Conservation (phyloP, 2,329 filamentous ascomycete species). For the Diaporthe sp. region DNA sequence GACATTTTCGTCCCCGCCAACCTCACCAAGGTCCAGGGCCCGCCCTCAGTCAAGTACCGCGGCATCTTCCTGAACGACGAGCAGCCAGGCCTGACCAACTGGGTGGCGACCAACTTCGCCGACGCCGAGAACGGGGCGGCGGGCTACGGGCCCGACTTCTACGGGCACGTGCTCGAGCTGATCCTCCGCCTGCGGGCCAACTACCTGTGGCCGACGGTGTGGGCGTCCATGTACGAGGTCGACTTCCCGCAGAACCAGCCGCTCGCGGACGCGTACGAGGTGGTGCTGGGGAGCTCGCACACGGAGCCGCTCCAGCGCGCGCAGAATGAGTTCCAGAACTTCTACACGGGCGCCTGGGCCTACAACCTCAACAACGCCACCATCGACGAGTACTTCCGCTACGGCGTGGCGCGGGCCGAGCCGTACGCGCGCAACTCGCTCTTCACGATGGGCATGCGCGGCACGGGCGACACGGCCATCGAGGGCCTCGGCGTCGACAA, state of each 20-base stretch:
- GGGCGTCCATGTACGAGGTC: slow-evolving; percentile 79
- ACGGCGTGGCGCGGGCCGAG: slow-evolving; percentile 75
- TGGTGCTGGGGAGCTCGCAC: slow-evolving; percentile 80
- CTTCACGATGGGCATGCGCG: slow-evolving; percentile 79
- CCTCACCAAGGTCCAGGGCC: slow-evolving; percentile 64
- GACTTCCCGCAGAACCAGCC: slow-evolving; percentile 78
- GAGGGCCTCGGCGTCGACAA: slow-evolving; percentile 66
- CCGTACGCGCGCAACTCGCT: slow-evolving; percentile 75
- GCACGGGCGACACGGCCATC: slow-evolving; percentile 75
- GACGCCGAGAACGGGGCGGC: slow-evolving; percentile 59
- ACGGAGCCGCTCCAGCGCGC: slow-evolving; percentile 79
- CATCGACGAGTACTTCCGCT: slow-evolving; percentile 77
- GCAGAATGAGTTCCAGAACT: slow-evolving; percentile 67
- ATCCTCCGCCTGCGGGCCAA: slow-evolving; percentile 78
- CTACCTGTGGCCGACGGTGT: slow-evolving; percentile 78
- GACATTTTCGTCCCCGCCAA: slow-evolving; percentile 68
- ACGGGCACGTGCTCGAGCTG: slow-evolving; percentile 78
- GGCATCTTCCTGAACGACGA: slow-evolving; percentile 81
- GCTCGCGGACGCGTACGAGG: slow-evolving; percentile 79
- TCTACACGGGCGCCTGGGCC: slow-evolving; percentile 74
- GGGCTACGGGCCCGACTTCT: slow-evolving; percentile 73
- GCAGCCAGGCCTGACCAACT: slow-evolving; percentile 76
- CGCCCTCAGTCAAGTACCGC: slow-evolving; percentile 76
- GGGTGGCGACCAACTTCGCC: slow-evolving; percentile 63
- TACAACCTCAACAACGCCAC: slow-evolving; percentile 79